A percentile compares a stretch with the other conserved stretches of the same genome.
Evolutionary conservation across 2,329 filamentous ascomycete species (phyloP).

Genomic region (Aspergillus sp.): DNA sequence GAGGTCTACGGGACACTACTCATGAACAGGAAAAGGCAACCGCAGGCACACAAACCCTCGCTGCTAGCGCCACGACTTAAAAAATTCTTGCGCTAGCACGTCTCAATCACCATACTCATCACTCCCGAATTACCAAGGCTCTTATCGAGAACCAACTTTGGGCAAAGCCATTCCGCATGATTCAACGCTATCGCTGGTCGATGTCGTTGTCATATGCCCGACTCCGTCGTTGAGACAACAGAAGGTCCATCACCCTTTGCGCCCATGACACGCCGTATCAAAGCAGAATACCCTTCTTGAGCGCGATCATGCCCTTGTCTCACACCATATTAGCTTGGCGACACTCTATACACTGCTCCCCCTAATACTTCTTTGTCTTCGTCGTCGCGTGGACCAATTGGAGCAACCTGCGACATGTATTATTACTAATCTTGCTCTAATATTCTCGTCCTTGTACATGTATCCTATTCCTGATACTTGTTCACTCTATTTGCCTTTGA

Average conservation of each 20-base stretch:
- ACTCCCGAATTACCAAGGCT: background rate
- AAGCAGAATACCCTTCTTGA: background rate
- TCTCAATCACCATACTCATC: background rate
- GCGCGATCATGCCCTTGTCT: background rate
- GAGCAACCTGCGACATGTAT: conserved; percentile 22
- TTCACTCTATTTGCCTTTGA: background rate
- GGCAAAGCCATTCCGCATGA: background rate
- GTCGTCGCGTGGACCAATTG: conserved; percentile 1
- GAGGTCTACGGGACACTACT: conserved; percentile 11
- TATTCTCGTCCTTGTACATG: background rate
- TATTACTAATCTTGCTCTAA: conserved; percentile 19
- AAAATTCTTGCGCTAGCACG: background rate
- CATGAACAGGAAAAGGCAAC: conserved; percentile 12
- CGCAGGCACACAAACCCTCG: background rate
- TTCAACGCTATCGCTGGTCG: background rate
- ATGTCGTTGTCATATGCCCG: background rate
- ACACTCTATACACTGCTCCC: conserved; percentile 16
- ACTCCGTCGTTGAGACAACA: background rate
- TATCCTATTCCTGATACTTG: background rate
- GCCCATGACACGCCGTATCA: background rate
- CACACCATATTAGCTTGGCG: background rate
- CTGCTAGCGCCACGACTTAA: background rate
- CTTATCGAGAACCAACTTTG: background rate
- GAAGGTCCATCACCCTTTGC: background rate
- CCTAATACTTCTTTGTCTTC: conserved; percentile 14